Conservation (phyloP, 31 red algal species). For the Porphyra umbilicalis region DNA sequence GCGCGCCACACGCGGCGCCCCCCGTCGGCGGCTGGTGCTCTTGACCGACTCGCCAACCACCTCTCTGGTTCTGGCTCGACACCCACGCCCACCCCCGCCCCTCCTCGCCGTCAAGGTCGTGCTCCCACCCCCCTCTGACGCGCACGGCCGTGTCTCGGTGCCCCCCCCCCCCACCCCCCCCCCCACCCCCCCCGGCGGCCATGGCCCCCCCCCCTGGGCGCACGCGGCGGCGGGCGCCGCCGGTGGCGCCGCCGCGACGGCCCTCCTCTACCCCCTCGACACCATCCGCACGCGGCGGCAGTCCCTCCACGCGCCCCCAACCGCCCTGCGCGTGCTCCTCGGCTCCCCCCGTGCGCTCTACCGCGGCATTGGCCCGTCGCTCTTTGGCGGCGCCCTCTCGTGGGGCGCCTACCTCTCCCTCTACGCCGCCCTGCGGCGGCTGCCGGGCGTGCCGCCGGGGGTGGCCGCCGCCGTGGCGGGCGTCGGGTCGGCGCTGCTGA, state of each 20-base stretch:
- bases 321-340: slow-evolving; percentile 32
- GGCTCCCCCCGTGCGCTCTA: slow-evolving; percentile 41
- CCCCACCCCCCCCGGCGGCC: neutral
- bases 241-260: slow-evolving; percentile 45
- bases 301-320: neutral
- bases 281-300: slow-evolving; percentile 60
- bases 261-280: slow-evolving; percentile 67
- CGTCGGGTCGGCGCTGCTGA: slow-evolving; percentile 42
- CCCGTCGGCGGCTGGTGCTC: too few relatives aligned
- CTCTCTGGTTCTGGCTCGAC: too few relatives aligned
- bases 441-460: slow-evolving; percentile 30
- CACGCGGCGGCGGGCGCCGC: slow-evolving; percentile 61
- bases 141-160: too few relatives aligned
- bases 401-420: slow-evolving; percentile 69
- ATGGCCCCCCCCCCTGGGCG: slow-evolving; percentile 8
- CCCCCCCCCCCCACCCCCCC: neutral
- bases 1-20: too few relatives aligned
- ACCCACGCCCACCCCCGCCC: too few relatives aligned
- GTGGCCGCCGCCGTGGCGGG: slow-evolving; percentile 48
- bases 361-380: slow-evolving; percentile 59
- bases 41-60: too few relatives aligned
- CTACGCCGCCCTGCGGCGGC: neutral
- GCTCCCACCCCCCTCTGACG: too few relatives aligned
- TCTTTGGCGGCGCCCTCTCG: slow-evolving; percentile 52
- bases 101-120: too few relatives aligned